Base-by-base conservation (phyloP, 257 asterid genomes). In the Mitragyna speciosa region DNA sequence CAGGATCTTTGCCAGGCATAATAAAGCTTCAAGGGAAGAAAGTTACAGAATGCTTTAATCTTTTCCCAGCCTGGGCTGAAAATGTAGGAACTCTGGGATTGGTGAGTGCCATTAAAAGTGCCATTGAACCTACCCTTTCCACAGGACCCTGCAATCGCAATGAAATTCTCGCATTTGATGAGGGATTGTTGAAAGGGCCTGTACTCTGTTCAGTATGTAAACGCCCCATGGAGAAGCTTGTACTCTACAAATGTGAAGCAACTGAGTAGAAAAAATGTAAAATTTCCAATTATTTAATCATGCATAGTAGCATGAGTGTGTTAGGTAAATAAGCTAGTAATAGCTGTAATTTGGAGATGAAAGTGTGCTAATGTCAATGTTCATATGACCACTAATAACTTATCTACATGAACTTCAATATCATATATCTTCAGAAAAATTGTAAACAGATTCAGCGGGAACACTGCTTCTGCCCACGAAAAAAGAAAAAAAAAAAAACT, bases 211-310 rank as follows among this genome's bases (percentile, higher is more conserved):
- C 84, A 2, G 75, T 79, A 9, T 92, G 97, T 83, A 89, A 80
- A 65, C 75, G 87, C n/a, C 89, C 81, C 8, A 83, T 84, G 88
- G 80, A 89, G 82, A 91, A 86, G 87, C 88, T 87, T 84, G 82
- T 94, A 78, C 51, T 87, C 76, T 94, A 86, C 82, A 86, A 85
- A 85, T 87, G 96, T 86, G 91, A 88, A 56, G 85, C 58, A 74
- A 73, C 75, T 56, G 78, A 80, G 31, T 73, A 78, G 75, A 64
- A 59, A 36, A 54, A 24, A 19, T 39, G 68, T 14, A 0, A 43
- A 59, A 4, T 76, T 66, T 30, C 4, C 71, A 12, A 14, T 30
- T 31, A 66, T 31, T 15, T 16, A 19, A 66, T 33, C 24, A 31
- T 66, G 45, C 1, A 26, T 2, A 63, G 26, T 63, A 16, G 76